Percentiles rank a stretch among this genome's conserved stretches.
Conservation (phyloP, 2,329 filamentous ascomycete species). For the Helotiales sp. region DNA sequence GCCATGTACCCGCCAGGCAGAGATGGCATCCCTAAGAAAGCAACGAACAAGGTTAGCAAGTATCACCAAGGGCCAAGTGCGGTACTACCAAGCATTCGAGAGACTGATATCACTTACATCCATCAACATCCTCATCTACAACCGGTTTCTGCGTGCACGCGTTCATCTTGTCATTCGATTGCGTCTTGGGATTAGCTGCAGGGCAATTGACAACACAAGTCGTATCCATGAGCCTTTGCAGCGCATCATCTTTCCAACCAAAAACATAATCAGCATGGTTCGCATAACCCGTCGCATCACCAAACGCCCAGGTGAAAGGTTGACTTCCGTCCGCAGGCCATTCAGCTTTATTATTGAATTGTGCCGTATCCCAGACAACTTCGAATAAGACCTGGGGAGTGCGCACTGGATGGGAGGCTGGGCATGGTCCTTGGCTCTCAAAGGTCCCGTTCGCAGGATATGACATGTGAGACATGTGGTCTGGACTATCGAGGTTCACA, state of each 20-base stretch:
- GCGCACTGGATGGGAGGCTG: slow-evolving; percentile 43
- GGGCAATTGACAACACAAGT: slow-evolving; percentile 49
- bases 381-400: slow-evolving; percentile 51
- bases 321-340: slow-evolving; percentile 46
- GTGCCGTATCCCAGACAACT: slow-evolving; percentile 47
- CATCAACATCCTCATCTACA: slow-evolving; percentile 50
- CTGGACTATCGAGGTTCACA: slow-evolving; percentile 27
- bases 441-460: slow-evolving; percentile 31
- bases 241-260: slow-evolving; percentile 49
- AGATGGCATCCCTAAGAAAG: slow-evolving; percentile 9
- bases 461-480: slow-evolving; percentile 42
- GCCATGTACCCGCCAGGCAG: slow-evolving; percentile 22
- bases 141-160: slow-evolving; percentile 47
- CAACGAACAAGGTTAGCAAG: not conserved
- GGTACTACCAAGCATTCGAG: not conserved
- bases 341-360: slow-evolving; percentile 43
- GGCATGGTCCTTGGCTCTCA: slow-evolving; percentile 22
- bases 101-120: slow-evolving; percentile 40
- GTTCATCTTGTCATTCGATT: slow-evolving; percentile 46
- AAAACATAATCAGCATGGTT: slow-evolving; percentile 55
- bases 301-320: slow-evolving; percentile 43
- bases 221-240: slow-evolving; percentile 50
- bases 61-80: not conserved
- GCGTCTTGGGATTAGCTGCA: slow-evolving; percentile 40
- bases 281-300: slow-evolving; percentile 47